Evolutionary conservation across 2,329 filamentous ascomycete species (phyloP), one percentile per base, ranked within the genome.

Genomic region (Phaeoacremonium minimum): DNA sequence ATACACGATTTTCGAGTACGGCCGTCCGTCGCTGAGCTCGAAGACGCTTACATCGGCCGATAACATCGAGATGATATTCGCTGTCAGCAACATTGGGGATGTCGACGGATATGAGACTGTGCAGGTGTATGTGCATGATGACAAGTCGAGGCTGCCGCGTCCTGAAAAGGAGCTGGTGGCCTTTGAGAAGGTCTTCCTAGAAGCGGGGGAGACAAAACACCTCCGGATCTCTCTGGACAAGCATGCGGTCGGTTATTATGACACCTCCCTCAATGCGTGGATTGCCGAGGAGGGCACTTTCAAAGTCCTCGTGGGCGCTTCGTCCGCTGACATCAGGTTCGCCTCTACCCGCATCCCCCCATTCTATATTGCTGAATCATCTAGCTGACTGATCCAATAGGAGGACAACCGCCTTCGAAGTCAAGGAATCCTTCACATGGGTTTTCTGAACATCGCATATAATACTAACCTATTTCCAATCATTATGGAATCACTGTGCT

Each of bases 151-250:
- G 8, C 63, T 87, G n/a, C 74, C 75, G 1, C 64, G 83, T 15
- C 83, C 83, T 0, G 74, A 79, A 46, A 86, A 87, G 59, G 83
- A 87, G 57, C 65, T 87, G 2, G 78, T 80, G 20, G 81, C 79
- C 0, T 87, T 87, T 49, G 73, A 74, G 40, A 86, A 85, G 57
- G 70, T 84, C 0, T 67, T 61, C 33, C 57, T 87, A 4, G 65
- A 74, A 30, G 63, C 71, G 2, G 78, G 76, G 4, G 71, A 75
- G 61, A 75, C 71, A 1, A 68, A 61, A 45, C 69, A 74, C 40
- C 53, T 75, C 20, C 57, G 60, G 8, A 57, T 75, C 4, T 45
- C 48, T 13, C 46, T 75, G 8, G 69, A 74, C 45, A 71, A 69
- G 52, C 64, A 72, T 41, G 69, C 71, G 1, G 69, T 71, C 3